Conservation (phyloP, 805 yeast species). For the Naumovozyma castellii region DNA sequence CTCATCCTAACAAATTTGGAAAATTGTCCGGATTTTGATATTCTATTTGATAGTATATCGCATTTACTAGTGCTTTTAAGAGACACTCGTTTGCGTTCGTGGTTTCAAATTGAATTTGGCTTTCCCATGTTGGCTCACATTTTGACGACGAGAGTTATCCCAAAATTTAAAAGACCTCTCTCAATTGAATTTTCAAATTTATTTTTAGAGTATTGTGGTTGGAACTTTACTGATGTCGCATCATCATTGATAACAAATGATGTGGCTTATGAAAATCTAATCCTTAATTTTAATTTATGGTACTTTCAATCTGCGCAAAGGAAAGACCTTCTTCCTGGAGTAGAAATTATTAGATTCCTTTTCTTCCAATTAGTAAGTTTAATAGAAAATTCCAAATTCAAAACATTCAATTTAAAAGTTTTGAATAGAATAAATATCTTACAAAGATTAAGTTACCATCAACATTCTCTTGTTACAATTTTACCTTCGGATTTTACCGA, state of each 20-base stretch:
- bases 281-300: slow-evolving; percentile 60
- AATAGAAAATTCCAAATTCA: slow-evolving; percentile 42
- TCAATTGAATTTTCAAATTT: slow-evolving; percentile 39
- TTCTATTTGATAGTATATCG: slow-evolving; percentile 9
- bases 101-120: slow-evolving; percentile 17
- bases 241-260: slow-evolving; percentile 51
- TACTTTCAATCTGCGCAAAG: slow-evolving; percentile 17
- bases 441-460: slow-evolving; percentile 24
- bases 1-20: slow-evolving; percentile 11
- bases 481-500: slow-evolving; percentile 33
- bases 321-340: slow-evolving; percentile 14
- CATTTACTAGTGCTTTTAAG: slow-evolving; percentile 15
- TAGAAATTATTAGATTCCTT: slow-evolving; percentile 42
- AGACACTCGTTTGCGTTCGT: slow-evolving; percentile 7
- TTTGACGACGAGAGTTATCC: slow-evolving; percentile 8
- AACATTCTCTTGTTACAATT: slow-evolving; percentile 31
- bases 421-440: slow-evolving; percentile 44
- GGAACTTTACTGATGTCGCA: slow-evolving; percentile 39
- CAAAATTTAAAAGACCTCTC: slow-evolving; percentile 20
- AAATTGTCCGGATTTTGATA: slow-evolving; percentile 6
- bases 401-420: slow-evolving; percentile 42
- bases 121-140: slow-evolving; percentile 16
- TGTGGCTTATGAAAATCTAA: slow-evolving; percentile 45
- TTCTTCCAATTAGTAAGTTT: slow-evolving; percentile 52
- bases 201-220: slow-evolving; percentile 48